Evolutionary conservation across 768 basidiomycete genomes (phyloP), one percentile per base, ranked within the genome.

Genomic region (Agrocybe praecox): DNA sequence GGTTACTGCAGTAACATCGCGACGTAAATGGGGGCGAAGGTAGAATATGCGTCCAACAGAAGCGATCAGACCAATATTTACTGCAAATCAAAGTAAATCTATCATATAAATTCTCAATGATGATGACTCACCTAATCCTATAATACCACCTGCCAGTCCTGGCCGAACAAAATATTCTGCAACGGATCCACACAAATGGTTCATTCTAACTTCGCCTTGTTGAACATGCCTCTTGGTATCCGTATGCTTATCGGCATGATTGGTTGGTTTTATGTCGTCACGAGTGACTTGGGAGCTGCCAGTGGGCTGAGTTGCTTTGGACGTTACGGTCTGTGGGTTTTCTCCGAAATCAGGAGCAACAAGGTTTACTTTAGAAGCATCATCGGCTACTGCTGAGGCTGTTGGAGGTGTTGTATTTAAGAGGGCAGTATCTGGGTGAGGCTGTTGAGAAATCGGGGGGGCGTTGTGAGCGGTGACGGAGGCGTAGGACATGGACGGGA

Each of bases 401-500:
- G 74, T 63, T 9, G 76, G 69, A 19, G 74, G 70, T 49, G 75
- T 69, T 18, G 81, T 86, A 67, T 83, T 86, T 57, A 88, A 75
- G 19, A 92, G 76, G 29, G 76, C 80, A 3, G 79, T 84, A 65
- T 91, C 86, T 46, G 91, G 80, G 40, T 80, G 81, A 12, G 90
- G 88, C 79, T 82, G 83, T 51, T 77, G 62, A 22, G 74, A 73
- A 5, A 69, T 65, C 6, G 83, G 77, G 14, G 79, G 80, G 7
- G 77, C 79, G 72, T 90, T 84, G 59, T 80, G 74, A 23, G 82
- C 81, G 56, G 86, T 82, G 65, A 87, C 82, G 29, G 81, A 74
- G 21, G 90, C 89, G 82, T 90, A 92, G 55, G 88, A 89, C 88
- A 90, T 90, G 66, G 88, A 89, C 88, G 90, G 90, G 66, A 62